Conservation (phyloP, 1,139 yeast genomes). For the Nakaseomyces delphensis region DNA sequence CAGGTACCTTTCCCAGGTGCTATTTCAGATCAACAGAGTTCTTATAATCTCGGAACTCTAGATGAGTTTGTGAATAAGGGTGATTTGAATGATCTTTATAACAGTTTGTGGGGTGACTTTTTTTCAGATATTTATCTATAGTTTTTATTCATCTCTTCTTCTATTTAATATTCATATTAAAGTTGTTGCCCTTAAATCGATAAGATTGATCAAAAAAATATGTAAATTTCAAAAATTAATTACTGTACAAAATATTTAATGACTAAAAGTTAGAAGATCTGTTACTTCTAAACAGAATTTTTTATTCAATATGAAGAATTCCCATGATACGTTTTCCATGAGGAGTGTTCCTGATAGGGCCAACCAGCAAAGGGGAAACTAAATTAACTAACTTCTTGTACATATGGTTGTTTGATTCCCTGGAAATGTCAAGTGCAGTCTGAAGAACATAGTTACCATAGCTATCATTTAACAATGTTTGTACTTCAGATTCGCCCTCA, state of each 20-base stretch:
- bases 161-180: not conserved
- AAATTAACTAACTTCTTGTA: constrained; percentile 44
- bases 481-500: constrained; percentile 37
- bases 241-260: not conserved
- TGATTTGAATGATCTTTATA: constrained; percentile 25
- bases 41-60: constrained; percentile 27
- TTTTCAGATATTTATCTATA: constrained; percentile 13
- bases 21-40: constrained; percentile 1
- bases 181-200: too few relatives aligned
- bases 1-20: not conserved
- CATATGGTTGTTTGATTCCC: constrained; percentile 34
- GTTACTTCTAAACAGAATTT: not conserved
- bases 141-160: not conserved
- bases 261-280: not conserved
- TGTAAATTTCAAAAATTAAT: not conserved
- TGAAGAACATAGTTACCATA: constrained; percentile 86
- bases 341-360: constrained; percentile 64
- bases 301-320: constrained; percentile 18
- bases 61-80: constrained; percentile 28
- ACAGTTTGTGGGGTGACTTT: constrained; percentile 28
- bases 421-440: constrained; percentile 72
- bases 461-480: constrained; percentile 46
- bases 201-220: not conserved
- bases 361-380: constrained; percentile 52
- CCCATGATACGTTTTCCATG: constrained; percentile 80